Conservation (phyloP, 106 monocot species). For the Allium fistulosum region DNA sequence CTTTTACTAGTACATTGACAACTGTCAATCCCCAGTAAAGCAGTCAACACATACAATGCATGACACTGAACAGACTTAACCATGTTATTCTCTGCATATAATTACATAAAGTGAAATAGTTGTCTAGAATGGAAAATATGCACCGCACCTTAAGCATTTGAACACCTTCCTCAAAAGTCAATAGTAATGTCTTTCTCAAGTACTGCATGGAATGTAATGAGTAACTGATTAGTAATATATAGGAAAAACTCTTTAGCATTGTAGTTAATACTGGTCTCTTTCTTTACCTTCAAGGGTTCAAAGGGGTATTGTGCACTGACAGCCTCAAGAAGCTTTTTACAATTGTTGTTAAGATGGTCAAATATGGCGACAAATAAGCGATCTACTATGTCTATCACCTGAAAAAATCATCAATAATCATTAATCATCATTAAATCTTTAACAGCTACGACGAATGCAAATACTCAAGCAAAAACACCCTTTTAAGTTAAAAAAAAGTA, state of each 20-base stretch:
- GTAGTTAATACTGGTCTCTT: not conserved
- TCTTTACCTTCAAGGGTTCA: slow-evolving; percentile 74
- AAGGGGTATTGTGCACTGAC: slow-evolving; percentile 82
- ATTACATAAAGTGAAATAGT: too few relatives aligned
- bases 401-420: slow-evolving; percentile 1
- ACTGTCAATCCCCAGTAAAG: too few relatives aligned
- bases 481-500: too few relatives aligned
- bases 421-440: too few relatives aligned
- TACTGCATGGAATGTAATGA: slow-evolving; percentile 37
- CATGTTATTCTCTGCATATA: too few relatives aligned
- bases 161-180: slow-evolving; percentile 81
- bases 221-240: not conserved
- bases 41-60: too few relatives aligned
- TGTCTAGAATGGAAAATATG: too few relatives aligned
- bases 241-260: not conserved
- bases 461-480: too few relatives aligned
- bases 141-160: slow-evolving; percentile 96
- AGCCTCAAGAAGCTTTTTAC: slow-evolving; percentile 69
- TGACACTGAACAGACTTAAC: too few relatives aligned
- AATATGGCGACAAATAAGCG: slow-evolving; percentile 79
- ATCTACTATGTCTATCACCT: slow-evolving; percentile 92
- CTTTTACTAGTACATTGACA: too few relatives aligned
- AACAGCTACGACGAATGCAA: too few relatives aligned
- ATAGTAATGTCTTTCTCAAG: slow-evolving; percentile 58
- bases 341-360: slow-evolving; percentile 77